Evolutionary conservation across 768 basidiomycete species (phyloP).

Genomic region (Multifurca ochricompacta): DNA sequence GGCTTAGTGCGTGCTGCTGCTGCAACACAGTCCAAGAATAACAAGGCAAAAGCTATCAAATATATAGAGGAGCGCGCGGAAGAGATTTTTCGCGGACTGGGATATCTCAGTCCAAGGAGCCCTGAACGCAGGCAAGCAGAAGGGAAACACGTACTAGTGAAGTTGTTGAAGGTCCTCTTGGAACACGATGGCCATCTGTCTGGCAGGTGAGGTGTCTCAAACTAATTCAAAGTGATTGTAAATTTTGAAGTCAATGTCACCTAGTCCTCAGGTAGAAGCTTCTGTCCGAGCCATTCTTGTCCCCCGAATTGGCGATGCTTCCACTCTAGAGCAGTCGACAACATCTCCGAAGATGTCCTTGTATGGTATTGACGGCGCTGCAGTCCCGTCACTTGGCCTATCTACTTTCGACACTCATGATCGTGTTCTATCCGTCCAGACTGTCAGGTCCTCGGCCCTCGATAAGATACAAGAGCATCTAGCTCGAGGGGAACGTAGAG

Average conservation of each 20-base stretch:
- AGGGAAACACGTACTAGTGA: slow-evolving; percentile 67
- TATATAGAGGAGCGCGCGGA: slow-evolving; percentile 71
- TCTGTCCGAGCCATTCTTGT: slow-evolving; percentile 70
- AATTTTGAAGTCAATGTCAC: slow-evolving; percentile 2
- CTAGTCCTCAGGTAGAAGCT: slow-evolving; percentile 58
- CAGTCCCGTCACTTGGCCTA: slow-evolving; percentile 10
- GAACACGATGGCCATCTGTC: slow-evolving; percentile 84
- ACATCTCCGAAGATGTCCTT: slow-evolving; percentile 7
- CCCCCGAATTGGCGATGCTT: slow-evolving; percentile 39
- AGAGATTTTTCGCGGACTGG: slow-evolving; percentile 71
- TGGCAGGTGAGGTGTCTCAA: slow-evolving; percentile 58
- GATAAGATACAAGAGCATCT: slow-evolving; percentile 76
- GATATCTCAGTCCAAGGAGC: slow-evolving; percentile 52
- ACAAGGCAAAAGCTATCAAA: slow-evolving; percentile 67
- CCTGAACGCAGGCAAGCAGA: slow-evolving; percentile 55
- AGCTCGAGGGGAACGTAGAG: slow-evolving; percentile 73
- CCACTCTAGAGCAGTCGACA: slow-evolving; percentile 7
- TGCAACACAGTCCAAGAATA: slow-evolving; percentile 63
- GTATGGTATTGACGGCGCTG: slow-evolving; percentile 13
- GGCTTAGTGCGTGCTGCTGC: slow-evolving; percentile 60
- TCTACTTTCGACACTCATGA: slow-evolving; percentile 34
- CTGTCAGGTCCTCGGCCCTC: slow-evolving; percentile 54
- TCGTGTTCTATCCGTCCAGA: slow-evolving; percentile 47
- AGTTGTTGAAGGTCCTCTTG: slow-evolving; percentile 69
- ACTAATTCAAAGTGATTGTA: neutral